Evolutionary conservation across 345 rosid genomes (phyloP), one percentile per base, ranked within the genome.

Genomic region (Brassica juncea): DNA sequence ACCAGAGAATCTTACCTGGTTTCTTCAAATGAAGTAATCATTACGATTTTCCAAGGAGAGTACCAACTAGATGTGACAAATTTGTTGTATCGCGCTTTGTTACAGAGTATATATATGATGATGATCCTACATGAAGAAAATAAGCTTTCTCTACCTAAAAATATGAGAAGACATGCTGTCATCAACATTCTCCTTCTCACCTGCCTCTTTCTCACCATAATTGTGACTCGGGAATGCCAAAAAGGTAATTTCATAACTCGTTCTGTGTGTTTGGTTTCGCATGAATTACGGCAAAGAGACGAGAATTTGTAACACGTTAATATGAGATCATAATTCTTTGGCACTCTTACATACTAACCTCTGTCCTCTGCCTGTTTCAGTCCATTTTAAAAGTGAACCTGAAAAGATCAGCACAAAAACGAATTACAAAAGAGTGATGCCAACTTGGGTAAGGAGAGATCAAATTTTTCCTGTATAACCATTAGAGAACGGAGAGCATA

Each of bases 11-110:
- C 71, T 77, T 71, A 55, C 66, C 11, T 52, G 11, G 32, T 77
- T 77, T 64, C 58, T 77, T 64, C 76, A 77, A 77, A 63, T 21
- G 27, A 77, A 5, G 72, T 71, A 77, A 71, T 77, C 72, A 77
- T 77, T 55, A 71, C 65, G 70, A 2, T 63, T 70, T 71, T 76
- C 68, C 15, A 30, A 68, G 32, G 68, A 37, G 59, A 68, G 59
- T 71, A 77, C 76, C 81, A 77, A 77, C 59, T 71, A 63, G 66
- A 77, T 77, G 65, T 77, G 65, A 77, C 65, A 77, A 71, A 77
- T 21, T 47, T 44, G 64, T 70, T 62, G 19, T 32, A n/a, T 44
- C 9, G 0, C 71, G 16, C 37, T 47, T 7, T 62, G 55, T 71
- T 37, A 77, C 31, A 77, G 27, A 42, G 6, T 64, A 39, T 72